Base-by-base conservation (phyloP, 345 rosid species). In the Geranium rotundifolium region DNA sequence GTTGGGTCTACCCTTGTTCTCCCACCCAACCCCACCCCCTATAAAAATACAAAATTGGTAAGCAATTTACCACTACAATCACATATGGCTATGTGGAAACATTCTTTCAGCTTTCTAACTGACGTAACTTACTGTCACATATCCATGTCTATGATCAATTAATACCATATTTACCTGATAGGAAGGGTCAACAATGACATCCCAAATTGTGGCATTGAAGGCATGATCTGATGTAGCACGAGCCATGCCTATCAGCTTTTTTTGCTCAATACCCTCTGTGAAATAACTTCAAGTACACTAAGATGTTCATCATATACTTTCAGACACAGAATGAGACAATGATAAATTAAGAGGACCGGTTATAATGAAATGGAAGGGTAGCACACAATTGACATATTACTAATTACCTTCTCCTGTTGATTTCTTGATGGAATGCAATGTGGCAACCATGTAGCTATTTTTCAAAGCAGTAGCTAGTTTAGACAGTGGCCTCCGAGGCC, bases 141-240 rank as follows among this genome's bases (percentile, higher is more conserved):
- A 17, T 17, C 57, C 20, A 17, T 2, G 17, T 49, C 54, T 0
- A 54, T 54, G 31, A 19, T 31, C 61, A 50, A 57, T n/a, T 49
- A 23, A 65, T 29, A 69, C 27, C 12, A 60, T 10, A 39, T 12
- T 19, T 66, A 92, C 98, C 95, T 92, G 98, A 76, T 92, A 89
- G 60, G 79, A 74, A 67, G 98, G 97, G 85, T 92, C 98, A 70
- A 89, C 93, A 63, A 92, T 86, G 72, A 92, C 98, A 82, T 92
- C 98, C 98, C 98, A 92, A 4, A 92, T 92, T 17, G 98, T 92
- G 60, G 98, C 97, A 78, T 92, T 92, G 72, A 92, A 92, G 46
- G 89, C 95, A 76, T 92, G 97, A 84, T 92, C 96, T 37, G 98
- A 89, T 12, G 98, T 92, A 6, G 98, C 98, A 29, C 96, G 98